Conservation (phyloP, 306 rosid genomes). For the Cotoneaster glaucophyllus region DNA sequence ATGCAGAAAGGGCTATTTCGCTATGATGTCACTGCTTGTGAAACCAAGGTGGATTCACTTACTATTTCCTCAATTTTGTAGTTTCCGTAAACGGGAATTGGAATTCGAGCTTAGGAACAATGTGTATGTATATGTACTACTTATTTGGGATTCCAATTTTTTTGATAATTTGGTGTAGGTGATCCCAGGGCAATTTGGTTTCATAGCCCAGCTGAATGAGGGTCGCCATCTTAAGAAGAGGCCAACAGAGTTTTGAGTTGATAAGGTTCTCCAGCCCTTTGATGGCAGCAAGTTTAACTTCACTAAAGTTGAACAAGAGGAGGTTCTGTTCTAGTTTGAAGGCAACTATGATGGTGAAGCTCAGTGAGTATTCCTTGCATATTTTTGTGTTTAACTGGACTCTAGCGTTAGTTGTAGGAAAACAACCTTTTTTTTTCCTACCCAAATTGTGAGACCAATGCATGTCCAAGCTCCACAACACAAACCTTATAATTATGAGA, state of each 20-base stretch:
- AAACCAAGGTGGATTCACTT: constrained; percentile 60
- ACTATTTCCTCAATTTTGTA: not conserved
- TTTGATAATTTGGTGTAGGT: constrained; percentile 41
- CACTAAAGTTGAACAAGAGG: constrained; percentile 93
- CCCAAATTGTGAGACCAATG: too few relatives aligned
- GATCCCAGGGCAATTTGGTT: constrained; percentile 77
- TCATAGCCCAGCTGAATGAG: constrained; percentile 92
- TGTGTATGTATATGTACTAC: not conserved
- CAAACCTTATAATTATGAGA: too few relatives aligned
- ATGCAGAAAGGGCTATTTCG: constrained; percentile 88
- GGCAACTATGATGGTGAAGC: constrained; percentile 60
- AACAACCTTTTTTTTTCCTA: too few relatives aligned
- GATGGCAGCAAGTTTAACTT: constrained; percentile 86
- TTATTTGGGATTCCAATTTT: constrained; percentile 1
- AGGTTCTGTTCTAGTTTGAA: constrained; percentile 80
- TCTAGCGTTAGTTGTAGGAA: too few relatives aligned
- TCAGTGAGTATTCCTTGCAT: too few relatives aligned
- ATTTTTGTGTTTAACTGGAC: too few relatives aligned
- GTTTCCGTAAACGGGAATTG: not conserved
- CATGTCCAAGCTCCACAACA: too few relatives aligned
- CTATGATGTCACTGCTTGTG: constrained; percentile 89
- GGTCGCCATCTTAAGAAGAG: constrained; percentile 98
- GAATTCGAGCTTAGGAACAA: not conserved
- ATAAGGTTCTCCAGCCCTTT: constrained; percentile 88
- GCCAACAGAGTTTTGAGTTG: constrained; percentile 88